These are phyloP conservation scores for Aspergillus sojae DNA, from an alignment of 2,329 filamentous ascomycete genomes.

Conservation along the genomic window DNA sequence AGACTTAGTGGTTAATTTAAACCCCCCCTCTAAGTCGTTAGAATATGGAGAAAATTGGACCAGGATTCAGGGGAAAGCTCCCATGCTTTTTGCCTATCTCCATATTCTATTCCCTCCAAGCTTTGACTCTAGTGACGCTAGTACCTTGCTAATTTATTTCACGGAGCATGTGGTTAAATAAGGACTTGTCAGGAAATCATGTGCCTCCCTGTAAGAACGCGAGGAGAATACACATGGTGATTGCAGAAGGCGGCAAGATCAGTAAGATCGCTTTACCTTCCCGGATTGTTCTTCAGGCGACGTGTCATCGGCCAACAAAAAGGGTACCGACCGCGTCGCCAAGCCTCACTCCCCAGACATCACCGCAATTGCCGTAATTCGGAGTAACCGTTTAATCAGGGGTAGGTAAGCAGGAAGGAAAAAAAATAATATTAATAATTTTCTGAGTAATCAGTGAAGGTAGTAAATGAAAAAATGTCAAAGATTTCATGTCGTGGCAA, in stretches of 20 bases:
- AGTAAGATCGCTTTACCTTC: conserved; percentile 15
- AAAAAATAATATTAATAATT: background rate
- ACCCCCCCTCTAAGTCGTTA: background rate
- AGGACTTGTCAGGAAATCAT: background rate
- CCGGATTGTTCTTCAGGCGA: conserved; percentile 13
- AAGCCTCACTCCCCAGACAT: conserved; percentile 15
- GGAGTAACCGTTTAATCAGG: conserved; percentile 7
- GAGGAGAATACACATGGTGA: background rate
- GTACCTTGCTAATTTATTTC: conserved; percentile 13
- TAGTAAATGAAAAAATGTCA: background rate
- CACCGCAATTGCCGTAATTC: background rate
- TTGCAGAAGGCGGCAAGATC: background rate
- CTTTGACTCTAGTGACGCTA: conserved; percentile 12
- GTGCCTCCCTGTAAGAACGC: background rate
- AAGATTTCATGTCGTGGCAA: background rate
- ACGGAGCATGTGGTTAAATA: background rate
- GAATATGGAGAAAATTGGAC: conserved; percentile 3
- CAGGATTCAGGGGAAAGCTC: background rate
- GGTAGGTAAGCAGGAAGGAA: background rate
- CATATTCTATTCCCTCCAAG: conserved; percentile 9
- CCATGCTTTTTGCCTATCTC: conserved; percentile 7
- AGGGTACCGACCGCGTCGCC: conserved; percentile 5
- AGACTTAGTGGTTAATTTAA: background rate
- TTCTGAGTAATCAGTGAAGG: background rate
- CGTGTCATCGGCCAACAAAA: conserved; percentile 22